These are phyloP conservation scores for Eudorina sp. DNA, from an alignment of 139 green algal genomes.

Conservation along the genomic window DNA sequence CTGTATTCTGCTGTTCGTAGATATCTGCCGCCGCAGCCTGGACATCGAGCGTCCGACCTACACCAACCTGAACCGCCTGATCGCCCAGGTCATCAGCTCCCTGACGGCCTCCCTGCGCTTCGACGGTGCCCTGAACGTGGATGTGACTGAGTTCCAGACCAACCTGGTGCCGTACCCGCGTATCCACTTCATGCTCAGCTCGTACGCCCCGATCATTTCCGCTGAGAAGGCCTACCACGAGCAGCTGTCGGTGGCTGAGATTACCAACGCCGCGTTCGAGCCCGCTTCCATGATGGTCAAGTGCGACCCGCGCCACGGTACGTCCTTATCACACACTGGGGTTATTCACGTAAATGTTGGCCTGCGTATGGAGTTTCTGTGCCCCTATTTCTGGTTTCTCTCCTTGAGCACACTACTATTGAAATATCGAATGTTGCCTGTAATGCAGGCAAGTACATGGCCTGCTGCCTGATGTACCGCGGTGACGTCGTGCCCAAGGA, in stretches of 20 bases:
- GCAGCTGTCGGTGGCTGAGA: slow-evolving; percentile 98
- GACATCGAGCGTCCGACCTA: slow-evolving; percentile 98
- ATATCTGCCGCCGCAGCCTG: slow-evolving; percentile 97
- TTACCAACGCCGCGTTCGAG: slow-evolving; percentile 98
- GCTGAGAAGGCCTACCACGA: slow-evolving; percentile 99
- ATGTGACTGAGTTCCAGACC: slow-evolving; percentile 99
- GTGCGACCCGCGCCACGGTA: slow-evolving; percentile 93
- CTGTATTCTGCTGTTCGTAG: neutral
- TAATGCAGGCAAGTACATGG: slow-evolving; percentile 98
- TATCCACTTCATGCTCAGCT: slow-evolving; percentile 99
- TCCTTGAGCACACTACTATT: no score
- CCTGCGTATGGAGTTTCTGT: no score
- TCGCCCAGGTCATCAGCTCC: slow-evolving; percentile 94
- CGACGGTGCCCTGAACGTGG: slow-evolving; percentile 96
- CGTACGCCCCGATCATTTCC: slow-evolving; percentile 97
- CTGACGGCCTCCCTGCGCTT: slow-evolving; percentile 96
- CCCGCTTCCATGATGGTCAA: slow-evolving; percentile 98
- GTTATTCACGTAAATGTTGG: no score
- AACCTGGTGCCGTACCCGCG: slow-evolving; percentile 99
- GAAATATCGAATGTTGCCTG: no score
- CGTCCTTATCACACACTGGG: no score
- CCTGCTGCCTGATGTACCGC: slow-evolving; percentile 99
- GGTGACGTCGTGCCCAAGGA: slow-evolving; percentile 99
- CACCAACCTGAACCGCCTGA: slow-evolving; percentile 97
- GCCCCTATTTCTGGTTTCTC: neutral